A percentile compares a stretch with the other conserved stretches of the same genome.
These are phyloP conservation scores for Coniochaeta pulveracea DNA, from an alignment of 2,329 filamentous ascomycete genomes.

Conservation along the genomic window DNA sequence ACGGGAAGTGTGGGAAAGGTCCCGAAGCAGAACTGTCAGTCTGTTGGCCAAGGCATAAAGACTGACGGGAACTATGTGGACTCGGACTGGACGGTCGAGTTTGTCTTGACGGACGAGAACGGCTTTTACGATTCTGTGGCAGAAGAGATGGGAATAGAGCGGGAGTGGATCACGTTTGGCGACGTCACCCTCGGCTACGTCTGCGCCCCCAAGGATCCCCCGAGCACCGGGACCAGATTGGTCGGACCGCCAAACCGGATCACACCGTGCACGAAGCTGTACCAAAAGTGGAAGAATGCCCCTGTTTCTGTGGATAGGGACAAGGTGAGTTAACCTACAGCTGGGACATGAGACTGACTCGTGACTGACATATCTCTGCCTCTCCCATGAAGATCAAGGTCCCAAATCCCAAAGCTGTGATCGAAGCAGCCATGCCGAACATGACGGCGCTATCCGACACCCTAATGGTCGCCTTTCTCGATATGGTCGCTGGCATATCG, in stretches of 20 bases:
- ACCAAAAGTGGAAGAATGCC: not conserved
- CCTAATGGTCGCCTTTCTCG: constrained; percentile 12
- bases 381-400: not conserved
- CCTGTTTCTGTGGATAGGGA: not conserved
- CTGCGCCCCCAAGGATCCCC: not conserved
- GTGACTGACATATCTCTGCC: not conserved
- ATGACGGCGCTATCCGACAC: not conserved
- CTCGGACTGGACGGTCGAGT: not conserved
- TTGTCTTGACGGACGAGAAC: not conserved
- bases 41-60: not conserved
- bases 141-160: not conserved
- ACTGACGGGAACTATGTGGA: not conserved
- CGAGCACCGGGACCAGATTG: no score
- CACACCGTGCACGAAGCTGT: not conserved
- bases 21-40: not conserved
- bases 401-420: not conserved
- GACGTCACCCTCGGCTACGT: not conserved
- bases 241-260: not conserved
- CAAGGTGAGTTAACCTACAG: not conserved
- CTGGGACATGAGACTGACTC: not conserved
- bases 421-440: constrained; percentile 2
- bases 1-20: not conserved
- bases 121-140: not conserved
- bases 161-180: constrained; percentile 3
- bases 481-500: constrained; percentile 4